Evolutionary conservation across 441 rosid species (phyloP).

Genomic region (Brassica hybrid): DNA sequence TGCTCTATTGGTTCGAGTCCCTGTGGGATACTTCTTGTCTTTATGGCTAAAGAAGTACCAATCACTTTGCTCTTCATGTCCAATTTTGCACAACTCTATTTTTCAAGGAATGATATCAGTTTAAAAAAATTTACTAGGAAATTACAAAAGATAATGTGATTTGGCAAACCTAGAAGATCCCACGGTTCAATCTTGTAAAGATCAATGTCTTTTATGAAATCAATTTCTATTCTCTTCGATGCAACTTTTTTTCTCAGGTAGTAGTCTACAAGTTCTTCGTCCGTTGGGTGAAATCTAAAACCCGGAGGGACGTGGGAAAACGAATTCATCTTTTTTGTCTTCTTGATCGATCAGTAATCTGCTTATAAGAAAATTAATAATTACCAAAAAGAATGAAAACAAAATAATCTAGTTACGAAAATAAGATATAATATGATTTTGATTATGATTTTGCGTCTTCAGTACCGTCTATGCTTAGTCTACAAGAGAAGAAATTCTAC

Average conservation of each 20-base stretch:
- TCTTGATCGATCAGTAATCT: constrained; percentile 28
- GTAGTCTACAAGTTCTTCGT: too few species aligned
- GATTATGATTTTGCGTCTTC: not conserved
- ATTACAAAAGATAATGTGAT: too few species aligned
- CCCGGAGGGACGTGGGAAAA: constrained; percentile 97
- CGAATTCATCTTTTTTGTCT: constrained; percentile 63
- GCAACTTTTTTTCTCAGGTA: too few species aligned
- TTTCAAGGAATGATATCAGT: not conserved
- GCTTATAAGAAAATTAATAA: not conserved
- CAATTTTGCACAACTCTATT: constrained; percentile 85
- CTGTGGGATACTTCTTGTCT: constrained; percentile 98
- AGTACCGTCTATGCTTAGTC: not conserved
- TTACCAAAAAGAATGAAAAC: not conserved
- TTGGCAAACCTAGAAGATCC: too few species aligned
- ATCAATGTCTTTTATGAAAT: too few species aligned
- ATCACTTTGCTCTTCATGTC: constrained; percentile 90
- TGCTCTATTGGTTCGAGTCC: constrained; percentile 97
- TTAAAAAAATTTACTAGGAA: not conserved
- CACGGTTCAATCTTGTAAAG: too few species aligned
- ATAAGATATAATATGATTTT: constrained; percentile 10
- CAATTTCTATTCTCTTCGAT: too few species aligned
- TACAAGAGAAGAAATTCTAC: not conserved
- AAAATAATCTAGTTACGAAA: not conserved
- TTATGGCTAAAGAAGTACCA: constrained; percentile 99
- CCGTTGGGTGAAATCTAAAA: constrained; percentile 36